Evolutionary conservation across 345 rosid species (phyloP), one percentile per base, ranked within the genome.

Genomic region (Gossypium longicalyx): DNA sequence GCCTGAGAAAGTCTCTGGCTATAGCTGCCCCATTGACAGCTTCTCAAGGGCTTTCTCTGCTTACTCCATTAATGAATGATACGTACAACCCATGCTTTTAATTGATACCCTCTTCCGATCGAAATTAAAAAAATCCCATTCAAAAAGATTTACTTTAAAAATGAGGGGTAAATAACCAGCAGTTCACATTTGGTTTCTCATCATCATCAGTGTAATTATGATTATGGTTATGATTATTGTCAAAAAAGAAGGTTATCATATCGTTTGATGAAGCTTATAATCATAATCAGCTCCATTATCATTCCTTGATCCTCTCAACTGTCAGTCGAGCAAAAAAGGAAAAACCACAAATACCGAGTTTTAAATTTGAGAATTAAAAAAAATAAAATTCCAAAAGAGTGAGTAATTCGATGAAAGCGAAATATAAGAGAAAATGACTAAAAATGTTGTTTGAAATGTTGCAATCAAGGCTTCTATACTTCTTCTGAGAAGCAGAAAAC

Each of bases 341-440:
- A 54, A 72, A 67, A 78, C 74, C 72, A 68, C 67, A 57, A 9
- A 10, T 56, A 56, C 25, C 22, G 61, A 20, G 61, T 57, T 22
- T 56, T 57, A 57, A 57, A 57, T 20, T 19, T 57, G 61, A 57
- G 61, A 57, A 53, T 17, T 22, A 6, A 34, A 5, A 34, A 29
- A 29, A 29, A 34, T 5, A 1, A 34, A 34, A 34, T 34, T 34
- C 41, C 61, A 22, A 81, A 68, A 29, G 29, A 72, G 79, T 70
- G 85, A 49, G 83, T 43, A 77, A 44, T 80, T 87, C 80, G 82
- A 86, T 88, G 89, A 86, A 78, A 88, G 91, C 84, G 85, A 88
- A 71, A 79, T 83, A 65, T 67, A 53, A 73, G 77, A 79, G 80
- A 79, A 67, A 81, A 78, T 63, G 80, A 83, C 82, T 73, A 64